Base-by-base conservation (phyloP, 2,329 filamentous ascomycete species). In the Pyricularia sp. region DNA sequence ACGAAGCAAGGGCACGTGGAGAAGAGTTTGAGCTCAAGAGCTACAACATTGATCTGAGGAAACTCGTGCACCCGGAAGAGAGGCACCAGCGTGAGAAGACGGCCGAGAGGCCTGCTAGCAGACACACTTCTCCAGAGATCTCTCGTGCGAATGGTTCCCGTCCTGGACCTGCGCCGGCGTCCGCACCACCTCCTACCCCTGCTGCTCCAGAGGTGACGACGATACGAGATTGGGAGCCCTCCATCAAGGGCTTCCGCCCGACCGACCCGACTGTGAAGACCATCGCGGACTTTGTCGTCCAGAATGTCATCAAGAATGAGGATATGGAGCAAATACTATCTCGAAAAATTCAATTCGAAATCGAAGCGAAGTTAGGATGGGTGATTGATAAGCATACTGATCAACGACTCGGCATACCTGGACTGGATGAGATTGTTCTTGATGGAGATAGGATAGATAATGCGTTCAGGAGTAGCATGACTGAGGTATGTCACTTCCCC, bases 321-420 rank as follows among this genome's bases (percentile, higher is more conserved):
- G 87, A 92, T 72, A 83, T 89, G 55, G 84, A 84, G 36, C 88
- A 91, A 72, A 85, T 91, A 25, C 79, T 82, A 20, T 85, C 85
- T 67, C 84, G 86, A 20, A 88, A 88, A 7, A 90, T 93, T 17
- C 86, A 92, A 70, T 89, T 97, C 68, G 95, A 99, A 79, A 92
- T 99, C 68, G 95, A 99, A 80, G 95, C 93, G 11, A 98, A 98
- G 78, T 83, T 98, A 65, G 95, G 95, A 23, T 90, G 88, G 30
- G 84, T 98, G 17, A 86, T 94, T 69, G 89, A 92, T 77, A 88
- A 88, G 75, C 86, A 90, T 70, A 91, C 88, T 7, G 87, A 90
- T 69, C 83, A 89, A 65, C 86, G 92, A n/a, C 81, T 94, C 30
- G 81, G 85, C 11, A 79, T 94, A 11, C 87, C 88, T 17, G 59